Evolutionary conservation across 345 rosid species (phyloP).

Genomic region (Salix viminalis): DNA sequence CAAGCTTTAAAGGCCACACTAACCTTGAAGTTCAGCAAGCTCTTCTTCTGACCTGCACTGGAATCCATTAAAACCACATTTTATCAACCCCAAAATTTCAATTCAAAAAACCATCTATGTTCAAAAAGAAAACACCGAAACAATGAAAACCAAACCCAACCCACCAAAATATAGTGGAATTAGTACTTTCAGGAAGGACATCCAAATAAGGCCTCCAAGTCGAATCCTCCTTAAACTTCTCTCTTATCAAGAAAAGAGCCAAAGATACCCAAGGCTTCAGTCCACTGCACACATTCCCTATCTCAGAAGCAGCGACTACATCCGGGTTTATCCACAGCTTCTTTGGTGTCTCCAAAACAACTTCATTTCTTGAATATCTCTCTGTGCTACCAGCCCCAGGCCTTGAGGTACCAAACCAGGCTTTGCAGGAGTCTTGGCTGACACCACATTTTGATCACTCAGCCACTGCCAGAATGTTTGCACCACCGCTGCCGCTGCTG

Average conservation of each 20-base stretch:
- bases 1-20: not conserved
- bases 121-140: too few species aligned
- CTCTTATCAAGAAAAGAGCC: conserved; percentile 71
- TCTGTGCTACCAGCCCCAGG: conserved; percentile 68
- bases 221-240: conserved; percentile 32
- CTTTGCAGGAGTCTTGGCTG: conserved; percentile 50
- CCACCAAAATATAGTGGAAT: too few species aligned
- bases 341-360: conserved; percentile 78
- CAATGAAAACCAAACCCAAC: too few species aligned
- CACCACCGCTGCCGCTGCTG: conserved; percentile 27
- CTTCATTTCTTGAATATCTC: conserved; percentile 76
- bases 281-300: conserved; percentile 64
- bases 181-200: too few species aligned
- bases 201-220: too few species aligned
- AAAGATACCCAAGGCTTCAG: conserved; percentile 87
- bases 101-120: too few species aligned
- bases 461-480: conserved; percentile 90
- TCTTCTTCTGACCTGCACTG: conserved; percentile 99
- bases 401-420: conserved; percentile 67
- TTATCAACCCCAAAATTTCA: too few species aligned
- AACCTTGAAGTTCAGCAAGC: conserved; percentile 87
- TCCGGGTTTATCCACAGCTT: conserved; percentile 82
- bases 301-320: conserved; percentile 63
- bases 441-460: conserved; percentile 49
- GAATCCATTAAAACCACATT: conserved; percentile 39